Percentiles rank a stretch among this genome's conserved stretches.
phyloP scores from a whole-genome alignment of 139 green algal genomes.

The Chlamydomonas applanata region DNA sequence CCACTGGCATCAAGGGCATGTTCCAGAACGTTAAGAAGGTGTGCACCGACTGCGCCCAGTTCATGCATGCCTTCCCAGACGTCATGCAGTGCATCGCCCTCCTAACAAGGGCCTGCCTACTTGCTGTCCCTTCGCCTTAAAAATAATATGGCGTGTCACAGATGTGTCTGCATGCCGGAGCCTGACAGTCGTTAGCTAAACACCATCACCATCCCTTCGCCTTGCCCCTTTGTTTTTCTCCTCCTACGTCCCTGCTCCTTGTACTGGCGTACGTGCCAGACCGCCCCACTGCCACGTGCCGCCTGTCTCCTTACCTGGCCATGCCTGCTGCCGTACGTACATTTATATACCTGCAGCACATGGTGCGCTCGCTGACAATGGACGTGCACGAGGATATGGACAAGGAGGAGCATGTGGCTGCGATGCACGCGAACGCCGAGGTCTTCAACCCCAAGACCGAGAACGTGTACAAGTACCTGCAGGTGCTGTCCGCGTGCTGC shows the following conservation, averaged over 20 bases:
- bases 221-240: too few species aligned
- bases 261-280: too few species aligned
- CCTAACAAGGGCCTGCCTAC: too few species aligned
- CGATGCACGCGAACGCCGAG: slow-evolving; percentile 45
- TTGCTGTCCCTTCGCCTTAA: too few species aligned
- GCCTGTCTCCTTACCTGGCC: background rate
- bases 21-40: background rate
- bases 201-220: too few species aligned
- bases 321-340: background rate
- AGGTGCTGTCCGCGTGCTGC: slow-evolving; percentile 35
- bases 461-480: slow-evolving; percentile 59
- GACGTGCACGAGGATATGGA: slow-evolving; percentile 44
- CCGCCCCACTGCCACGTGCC: background rate
- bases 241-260: too few species aligned
- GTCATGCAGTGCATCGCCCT: too few species aligned
- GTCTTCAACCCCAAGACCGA: slow-evolving; percentile 55
- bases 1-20: background rate
- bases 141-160: too few species aligned
- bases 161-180: too few species aligned
- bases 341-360: slow-evolving; percentile 5
- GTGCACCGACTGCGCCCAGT: too few species aligned
- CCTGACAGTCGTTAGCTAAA: too few species aligned
- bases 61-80: too few species aligned
- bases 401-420: slow-evolving; percentile 19
- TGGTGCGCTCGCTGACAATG: background rate